Evolutionary conservation across 2,329 filamentous ascomycete genomes (phyloP).

Genomic region (Domatiomyces catenatus): DNA sequence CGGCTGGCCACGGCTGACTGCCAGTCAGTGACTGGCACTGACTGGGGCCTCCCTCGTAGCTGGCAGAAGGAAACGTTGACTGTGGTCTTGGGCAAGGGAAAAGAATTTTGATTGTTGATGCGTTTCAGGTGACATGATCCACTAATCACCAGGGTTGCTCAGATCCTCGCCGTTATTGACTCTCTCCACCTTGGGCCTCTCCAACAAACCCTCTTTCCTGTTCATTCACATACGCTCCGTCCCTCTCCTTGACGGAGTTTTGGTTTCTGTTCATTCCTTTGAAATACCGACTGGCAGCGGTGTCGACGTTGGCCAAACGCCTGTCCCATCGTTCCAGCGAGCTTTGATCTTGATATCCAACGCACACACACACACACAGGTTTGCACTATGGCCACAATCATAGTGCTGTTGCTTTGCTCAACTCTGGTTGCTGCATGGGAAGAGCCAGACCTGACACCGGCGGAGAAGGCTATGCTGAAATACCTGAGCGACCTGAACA

Average conservation of each 20-base stretch:
- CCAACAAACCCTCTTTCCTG: neutral
- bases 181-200: neutral
- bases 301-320: neutral
- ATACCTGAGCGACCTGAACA: slow-evolving; percentile 28
- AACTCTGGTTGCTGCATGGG: neutral
- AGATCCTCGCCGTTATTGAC: neutral
- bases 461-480: slow-evolving; percentile 14
- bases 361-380: neutral
- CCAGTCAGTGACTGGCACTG: neutral
- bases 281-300: neutral
- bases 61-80: neutral
- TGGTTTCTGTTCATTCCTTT: neutral
- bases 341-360: neutral
- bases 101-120: neutral
- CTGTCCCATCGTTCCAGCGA: neutral
- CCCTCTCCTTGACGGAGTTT: neutral
- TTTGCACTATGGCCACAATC: neutral
- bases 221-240: neutral
- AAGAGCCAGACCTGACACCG: neutral
- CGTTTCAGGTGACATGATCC: neutral
- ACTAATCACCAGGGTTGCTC: neutral
- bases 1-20: neutral
- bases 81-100: neutral
- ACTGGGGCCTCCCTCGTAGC: neutral
- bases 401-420: neutral